phyloP scores from a whole-genome alignment of 306 rosid species.

The Malus fusca region DNA sequence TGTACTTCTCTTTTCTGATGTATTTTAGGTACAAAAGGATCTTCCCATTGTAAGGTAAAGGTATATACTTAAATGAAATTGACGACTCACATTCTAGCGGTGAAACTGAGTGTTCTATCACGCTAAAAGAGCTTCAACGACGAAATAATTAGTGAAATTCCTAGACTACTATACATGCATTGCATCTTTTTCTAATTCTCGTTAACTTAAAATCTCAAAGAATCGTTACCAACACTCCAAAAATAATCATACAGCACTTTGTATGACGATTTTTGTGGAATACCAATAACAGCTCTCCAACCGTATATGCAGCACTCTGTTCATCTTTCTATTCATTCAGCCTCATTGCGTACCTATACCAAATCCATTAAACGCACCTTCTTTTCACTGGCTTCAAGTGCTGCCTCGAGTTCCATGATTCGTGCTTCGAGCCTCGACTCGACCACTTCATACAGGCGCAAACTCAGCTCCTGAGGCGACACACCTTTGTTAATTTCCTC shows the following conservation, averaged over 20 bases:
- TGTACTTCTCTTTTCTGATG: constrained; percentile 49
- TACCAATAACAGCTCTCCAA: too few relatives aligned
- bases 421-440: not conserved
- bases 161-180: not conserved
- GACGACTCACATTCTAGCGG: not conserved
- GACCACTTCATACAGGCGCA: not conserved
- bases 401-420: not conserved
- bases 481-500: not conserved
- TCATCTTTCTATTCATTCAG: not conserved
- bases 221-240: too few relatives aligned
- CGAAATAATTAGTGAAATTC: not conserved
- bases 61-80: constrained; percentile 8
- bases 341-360: not conserved
- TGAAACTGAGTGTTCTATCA: not conserved
- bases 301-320: not conserved
- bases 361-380: not conserved
- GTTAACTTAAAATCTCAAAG: not conserved
- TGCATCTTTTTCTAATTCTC: not conserved
- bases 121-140: not conserved
- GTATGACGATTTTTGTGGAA: too few relatives aligned
- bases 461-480: constrained; percentile 9
- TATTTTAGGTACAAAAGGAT: constrained; percentile 70
- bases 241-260: too few relatives aligned
- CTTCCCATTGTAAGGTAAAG: constrained; percentile 40
- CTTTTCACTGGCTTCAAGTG: not conserved